Conservation (phyloP, 2,329 filamentous ascomycete genomes). For the Diaporthe sp. region DNA sequence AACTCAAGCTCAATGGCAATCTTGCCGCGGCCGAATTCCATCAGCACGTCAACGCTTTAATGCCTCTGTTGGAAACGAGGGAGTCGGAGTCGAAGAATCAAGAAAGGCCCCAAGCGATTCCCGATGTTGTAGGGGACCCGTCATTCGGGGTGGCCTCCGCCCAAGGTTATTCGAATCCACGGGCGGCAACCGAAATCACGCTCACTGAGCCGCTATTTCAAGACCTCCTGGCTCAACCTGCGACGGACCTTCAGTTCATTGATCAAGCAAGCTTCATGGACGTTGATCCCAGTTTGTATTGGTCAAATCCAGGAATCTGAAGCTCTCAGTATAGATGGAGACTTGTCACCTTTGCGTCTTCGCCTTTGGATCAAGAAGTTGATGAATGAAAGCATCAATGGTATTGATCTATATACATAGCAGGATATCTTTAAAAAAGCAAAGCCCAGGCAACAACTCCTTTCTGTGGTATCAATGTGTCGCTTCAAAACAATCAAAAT, state of each 20-base stretch:
- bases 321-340: neutral
- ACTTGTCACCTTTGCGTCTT: neutral
- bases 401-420: neutral
- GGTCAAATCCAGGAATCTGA: neutral
- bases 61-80: neutral
- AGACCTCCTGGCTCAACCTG: neutral
- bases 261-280: constrained; percentile 21
- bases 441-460: neutral
- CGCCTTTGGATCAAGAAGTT: neutral
- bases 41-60: neutral
- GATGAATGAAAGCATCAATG: neutral
- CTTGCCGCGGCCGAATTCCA: neutral
- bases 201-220: constrained; percentile 11
- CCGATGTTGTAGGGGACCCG: neutral
- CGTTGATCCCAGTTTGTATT: neutral
- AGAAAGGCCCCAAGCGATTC: neutral
- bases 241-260: constrained; percentile 9
- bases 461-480: neutral
- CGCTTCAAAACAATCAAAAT: neutral
- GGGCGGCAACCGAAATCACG: neutral
- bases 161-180: neutral
- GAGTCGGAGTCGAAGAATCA: neutral
- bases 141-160: neutral
- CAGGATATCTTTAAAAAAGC: neutral
- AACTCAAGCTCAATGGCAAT: neutral